A percentile compares a stretch with the other conserved stretches of the same genome.
These are phyloP conservation scores for Wickerhamomyces subpelliculosus DNA, from an alignment of 805 yeast genomes.

Conservation along the genomic window DNA sequence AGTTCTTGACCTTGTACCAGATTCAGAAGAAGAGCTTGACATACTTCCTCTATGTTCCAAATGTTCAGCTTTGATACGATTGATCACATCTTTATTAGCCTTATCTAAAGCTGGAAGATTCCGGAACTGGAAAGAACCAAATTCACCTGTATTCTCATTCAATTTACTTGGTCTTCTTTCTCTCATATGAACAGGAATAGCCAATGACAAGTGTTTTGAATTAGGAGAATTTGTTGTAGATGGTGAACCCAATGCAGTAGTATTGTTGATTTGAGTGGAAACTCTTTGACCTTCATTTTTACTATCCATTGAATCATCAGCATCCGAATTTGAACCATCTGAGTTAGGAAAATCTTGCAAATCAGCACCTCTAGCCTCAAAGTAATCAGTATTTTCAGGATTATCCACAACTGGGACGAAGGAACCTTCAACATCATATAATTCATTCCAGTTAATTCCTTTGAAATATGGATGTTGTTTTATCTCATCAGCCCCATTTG, in stretches of 20 bases:
- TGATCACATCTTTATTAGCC: conserved; percentile 89
- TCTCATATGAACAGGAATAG: conserved; percentile 48
- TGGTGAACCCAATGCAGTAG: conserved; percentile 22
- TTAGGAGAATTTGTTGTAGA: conserved; percentile 26
- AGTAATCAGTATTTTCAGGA: conserved; percentile 87
- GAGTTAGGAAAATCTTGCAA: conserved; percentile 49
- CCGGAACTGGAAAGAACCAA: conserved; percentile 89
- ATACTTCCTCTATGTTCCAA: conserved; percentile 34
- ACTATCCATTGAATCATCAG: conserved; percentile 17
- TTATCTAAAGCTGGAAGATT: conserved; percentile 86
- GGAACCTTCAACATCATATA: conserved; percentile 67
- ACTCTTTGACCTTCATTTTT: background rate
- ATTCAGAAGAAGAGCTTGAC: conserved; percentile 30
- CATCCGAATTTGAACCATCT: conserved; percentile 26
- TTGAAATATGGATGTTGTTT: conserved; percentile 72
- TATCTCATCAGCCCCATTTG: conserved; percentile 73
- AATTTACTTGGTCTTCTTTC: conserved; percentile 71
- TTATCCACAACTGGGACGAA: conserved; percentile 75
- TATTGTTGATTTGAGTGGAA: conserved; percentile 8
- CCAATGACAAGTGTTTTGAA: conserved; percentile 34
- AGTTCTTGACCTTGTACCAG: conserved; percentile 22
- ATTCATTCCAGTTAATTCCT: conserved; percentile 64
- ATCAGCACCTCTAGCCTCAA: conserved; percentile 85
- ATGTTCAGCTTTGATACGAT: conserved; percentile 80
- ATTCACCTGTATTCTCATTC: conserved; percentile 65